phyloP scores from a whole-genome alignment of 192 early-diverging fungal species.

The Coemansia sp. region DNA sequence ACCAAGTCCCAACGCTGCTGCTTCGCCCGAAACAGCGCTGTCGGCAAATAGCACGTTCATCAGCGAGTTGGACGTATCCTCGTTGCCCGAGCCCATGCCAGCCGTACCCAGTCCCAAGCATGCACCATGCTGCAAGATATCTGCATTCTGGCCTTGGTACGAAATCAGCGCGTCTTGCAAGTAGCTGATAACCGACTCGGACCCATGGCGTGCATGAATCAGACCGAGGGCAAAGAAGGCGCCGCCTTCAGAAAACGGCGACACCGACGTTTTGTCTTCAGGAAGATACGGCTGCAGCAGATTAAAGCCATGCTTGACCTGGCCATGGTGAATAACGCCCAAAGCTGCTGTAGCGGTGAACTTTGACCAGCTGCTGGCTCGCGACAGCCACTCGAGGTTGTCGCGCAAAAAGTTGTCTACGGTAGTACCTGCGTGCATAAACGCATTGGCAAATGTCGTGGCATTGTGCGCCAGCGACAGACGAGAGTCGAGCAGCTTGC shows the following conservation, averaged over 20 bases:
- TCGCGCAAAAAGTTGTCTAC: conserved; percentile 96
- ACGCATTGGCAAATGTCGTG: conserved; percentile 94
- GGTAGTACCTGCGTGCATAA: conserved; percentile 97
- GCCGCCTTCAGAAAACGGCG: conserved; percentile 94
- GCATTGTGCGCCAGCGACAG: conserved; percentile 93
- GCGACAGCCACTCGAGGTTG: conserved; percentile 95
- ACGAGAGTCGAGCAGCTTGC: conserved; percentile 85
- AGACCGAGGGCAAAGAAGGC: conserved; percentile 96
- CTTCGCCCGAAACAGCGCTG: conserved; percentile 96
- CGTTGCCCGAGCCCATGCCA: conserved; percentile 91
- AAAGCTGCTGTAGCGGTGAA: conserved; percentile 97
- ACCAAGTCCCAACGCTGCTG: conserved; percentile 94
- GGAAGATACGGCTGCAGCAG: conserved; percentile 94
- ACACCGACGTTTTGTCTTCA: conserved; percentile 79
- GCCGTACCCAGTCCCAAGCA: conserved; percentile 93
- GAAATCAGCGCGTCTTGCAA: conserved; percentile 76
- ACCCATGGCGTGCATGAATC: conserved; percentile 95
- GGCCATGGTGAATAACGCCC: conserved; percentile 98
- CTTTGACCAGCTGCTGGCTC: conserved; percentile 98
- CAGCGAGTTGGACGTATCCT: conserved; percentile 84
- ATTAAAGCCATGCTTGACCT: conserved; percentile 76
- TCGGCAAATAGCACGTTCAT: conserved; percentile 88
- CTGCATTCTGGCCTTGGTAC: conserved; percentile 62
- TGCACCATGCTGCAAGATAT: conserved; percentile 96
- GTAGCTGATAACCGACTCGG: conserved; percentile 71